A percentile compares a stretch with the other conserved stretches of the same genome.
phyloP scores from a whole-genome alignment of 805 yeast genomes.

The Peterozyma xylosa region DNA sequence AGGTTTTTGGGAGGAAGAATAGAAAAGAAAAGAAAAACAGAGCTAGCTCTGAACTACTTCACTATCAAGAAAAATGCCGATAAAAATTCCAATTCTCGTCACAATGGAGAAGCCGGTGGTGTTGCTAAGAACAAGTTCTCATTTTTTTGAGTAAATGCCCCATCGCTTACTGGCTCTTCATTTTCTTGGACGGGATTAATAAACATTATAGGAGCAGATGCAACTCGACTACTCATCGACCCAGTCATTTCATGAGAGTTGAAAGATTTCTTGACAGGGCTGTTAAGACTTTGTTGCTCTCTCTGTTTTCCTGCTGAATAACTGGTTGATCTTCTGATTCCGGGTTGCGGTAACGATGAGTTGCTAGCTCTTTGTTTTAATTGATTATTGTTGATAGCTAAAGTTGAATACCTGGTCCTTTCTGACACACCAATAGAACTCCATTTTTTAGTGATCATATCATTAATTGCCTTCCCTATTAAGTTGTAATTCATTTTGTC shows the following conservation, averaged over 20 bases:
- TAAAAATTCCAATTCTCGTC: too few species aligned
- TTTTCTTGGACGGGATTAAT: slow-evolving; percentile 2
- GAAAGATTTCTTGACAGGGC: slow-evolving; percentile 5
- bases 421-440: slow-evolving; percentile 7
- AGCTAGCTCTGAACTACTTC: too few species aligned
- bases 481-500: slow-evolving; percentile 2
- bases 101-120: slow-evolving; percentile 3
- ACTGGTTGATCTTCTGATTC: not conserved
- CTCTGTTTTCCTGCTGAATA: not conserved
- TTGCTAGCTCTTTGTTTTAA: too few species aligned
- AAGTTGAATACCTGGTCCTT: slow-evolving; percentile 6
- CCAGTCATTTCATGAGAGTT: not conserved
- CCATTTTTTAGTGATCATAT: slow-evolving; percentile 3
- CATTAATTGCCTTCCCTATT: slow-evolving; percentile 3
- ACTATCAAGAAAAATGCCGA: too few species aligned
- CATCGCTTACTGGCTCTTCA: not conserved
- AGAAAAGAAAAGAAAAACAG: too few species aligned
- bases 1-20: too few species aligned
- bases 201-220: not conserved
- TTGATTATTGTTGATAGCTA: slow-evolving; percentile 1
- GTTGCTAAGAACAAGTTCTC: slow-evolving; percentile 1
- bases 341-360: too few species aligned
- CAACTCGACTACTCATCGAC: too few species aligned
- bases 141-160: not conserved
- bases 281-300: not conserved